Evolutionary conservation across 371 early-diverging fungal genomes (phyloP).

Genomic region (Blastocladiella emersonii): DNA sequence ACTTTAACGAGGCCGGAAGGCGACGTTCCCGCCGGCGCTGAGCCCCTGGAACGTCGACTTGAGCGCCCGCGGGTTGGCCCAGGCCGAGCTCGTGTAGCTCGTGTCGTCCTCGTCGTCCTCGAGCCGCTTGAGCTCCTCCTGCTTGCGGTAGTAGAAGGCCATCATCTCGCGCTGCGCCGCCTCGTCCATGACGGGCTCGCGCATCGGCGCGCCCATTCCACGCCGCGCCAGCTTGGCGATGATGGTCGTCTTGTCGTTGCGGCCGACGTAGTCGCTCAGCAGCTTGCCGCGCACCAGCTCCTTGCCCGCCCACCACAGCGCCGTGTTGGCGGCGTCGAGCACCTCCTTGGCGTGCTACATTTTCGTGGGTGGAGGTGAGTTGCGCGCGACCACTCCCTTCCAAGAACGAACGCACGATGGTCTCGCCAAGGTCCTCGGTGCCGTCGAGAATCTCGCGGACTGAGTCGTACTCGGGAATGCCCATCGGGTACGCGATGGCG

Average conservation of each 20-base stretch:
- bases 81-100: conserved; percentile 27
- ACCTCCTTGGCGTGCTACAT: conserved; percentile 21
- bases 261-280: conserved; percentile 30
- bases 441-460: conserved; percentile 23
- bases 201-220: conserved; percentile 30
- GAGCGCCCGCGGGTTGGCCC: conserved; percentile 33
- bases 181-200: conserved; percentile 29
- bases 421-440: conserved; percentile 29
- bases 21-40: neutral
- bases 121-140: conserved; percentile 36
- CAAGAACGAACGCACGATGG: conserved; percentile 13
- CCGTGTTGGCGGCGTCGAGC: conserved; percentile 16
- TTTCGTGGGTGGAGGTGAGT: neutral
- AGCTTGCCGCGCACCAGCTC: conserved; percentile 25
- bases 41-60: conserved; percentile 27
- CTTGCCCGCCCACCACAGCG: conserved; percentile 41
- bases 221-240: conserved; percentile 33
- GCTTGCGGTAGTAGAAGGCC: conserved; percentile 37
- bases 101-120: conserved; percentile 37
- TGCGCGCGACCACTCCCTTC: neutral
- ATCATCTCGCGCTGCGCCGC: conserved; percentile 30
- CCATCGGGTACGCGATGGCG: conserved; percentile 32
- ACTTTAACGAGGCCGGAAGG: too few species aligned
- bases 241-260: conserved; percentile 38
- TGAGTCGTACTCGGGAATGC: conserved; percentile 34